phyloP scores from a whole-genome alignment of 1,284 basidiomycete species.

The Ganoderma leucocontextum region DNA sequence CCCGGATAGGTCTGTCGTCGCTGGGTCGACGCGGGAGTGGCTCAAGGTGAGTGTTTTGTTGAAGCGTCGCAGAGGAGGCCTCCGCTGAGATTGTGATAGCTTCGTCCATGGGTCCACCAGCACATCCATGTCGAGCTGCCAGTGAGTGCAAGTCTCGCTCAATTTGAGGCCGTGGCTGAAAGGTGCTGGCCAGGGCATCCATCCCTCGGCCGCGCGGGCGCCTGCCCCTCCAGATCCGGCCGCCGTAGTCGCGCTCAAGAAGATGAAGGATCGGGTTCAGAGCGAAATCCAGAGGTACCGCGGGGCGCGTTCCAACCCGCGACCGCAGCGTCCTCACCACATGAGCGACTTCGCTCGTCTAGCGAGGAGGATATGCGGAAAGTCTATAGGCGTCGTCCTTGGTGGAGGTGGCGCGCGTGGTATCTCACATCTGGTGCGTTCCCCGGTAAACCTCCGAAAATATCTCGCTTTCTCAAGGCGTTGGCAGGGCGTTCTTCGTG shows the following conservation, averaged over 20 bases:
- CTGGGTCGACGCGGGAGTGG: constrained; percentile 97
- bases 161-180: neutral
- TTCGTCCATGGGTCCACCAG: constrained; percentile 93
- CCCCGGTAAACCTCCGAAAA: neutral
- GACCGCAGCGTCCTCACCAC: constrained; percentile 81
- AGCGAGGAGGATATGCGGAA: constrained; percentile 91
- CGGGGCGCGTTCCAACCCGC: constrained; percentile 68
- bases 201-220: constrained; percentile 69
- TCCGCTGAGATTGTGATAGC: constrained; percentile 52
- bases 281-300: constrained; percentile 90
- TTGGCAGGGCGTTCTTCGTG: constrained; percentile 84
- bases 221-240: constrained; percentile 81
- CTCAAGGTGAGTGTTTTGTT: constrained; percentile 71
- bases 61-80: neutral
- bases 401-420: constrained; percentile 97
- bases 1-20: constrained; percentile 87
- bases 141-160: constrained; percentile 50
- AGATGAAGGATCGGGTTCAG: constrained; percentile 92
- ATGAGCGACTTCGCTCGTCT: constrained; percentile 94
- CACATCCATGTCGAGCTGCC: constrained; percentile 92
- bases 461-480: constrained; percentile 19
- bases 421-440: constrained; percentile 88
- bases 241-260: constrained; percentile 89
- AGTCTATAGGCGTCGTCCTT: constrained; percentile 92
- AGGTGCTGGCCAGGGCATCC: constrained; percentile 57